Base-by-base conservation (phyloP, 768 basidiomycete genomes). In the Suillus tomentosus region DNA sequence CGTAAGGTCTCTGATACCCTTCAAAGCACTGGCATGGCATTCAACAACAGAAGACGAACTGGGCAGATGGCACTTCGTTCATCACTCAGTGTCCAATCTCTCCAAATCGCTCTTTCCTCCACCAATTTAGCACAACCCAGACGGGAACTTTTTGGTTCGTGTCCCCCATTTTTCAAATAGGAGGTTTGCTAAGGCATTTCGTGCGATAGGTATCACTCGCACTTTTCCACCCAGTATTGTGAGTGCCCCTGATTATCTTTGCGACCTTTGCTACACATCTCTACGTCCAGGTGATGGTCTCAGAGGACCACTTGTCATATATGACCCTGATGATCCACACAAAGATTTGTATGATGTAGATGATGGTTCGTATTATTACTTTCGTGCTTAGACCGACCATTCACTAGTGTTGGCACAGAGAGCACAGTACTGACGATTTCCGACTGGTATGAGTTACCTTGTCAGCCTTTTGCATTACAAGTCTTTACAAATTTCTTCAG, bases 51-150 rank as follows among this genome's bases (percentile, higher is more conserved):
- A 68, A 69, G 50, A 65, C 74, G 15, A 79, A 77, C 58, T 77
- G 72, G 74, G 76, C 69, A 5, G 71, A 83, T 64, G 82, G 82
- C 15, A 68, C 76, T 59, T 68, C 81, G 24, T 80, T 74, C 51
- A 76, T 84, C 3, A 81, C 76, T n/a, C 81, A 82, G 65, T 84
- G 82, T 65, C 83, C 82, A 17, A 82, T 82, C 31, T 69, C 68
- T 24, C 74, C 77, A 1, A 73, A 74, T 15, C 65, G 77, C 19
- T 75, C 73, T 8, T 83, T 82, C 67, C 64, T 74, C 40, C 82
- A 84, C 65, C 73, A 76, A 43, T 82, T 84, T 72, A 72, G 70
- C n/a, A 69, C 70, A 55, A 70, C 73, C 36, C 79, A 82, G 61
- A 72, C 79, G 2, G 83, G 82, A 7, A 84, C 80, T 0, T 84